Evolutionary conservation across 139 green algal genomes (phyloP).

Genomic region (Tetraselmis striata): DNA sequence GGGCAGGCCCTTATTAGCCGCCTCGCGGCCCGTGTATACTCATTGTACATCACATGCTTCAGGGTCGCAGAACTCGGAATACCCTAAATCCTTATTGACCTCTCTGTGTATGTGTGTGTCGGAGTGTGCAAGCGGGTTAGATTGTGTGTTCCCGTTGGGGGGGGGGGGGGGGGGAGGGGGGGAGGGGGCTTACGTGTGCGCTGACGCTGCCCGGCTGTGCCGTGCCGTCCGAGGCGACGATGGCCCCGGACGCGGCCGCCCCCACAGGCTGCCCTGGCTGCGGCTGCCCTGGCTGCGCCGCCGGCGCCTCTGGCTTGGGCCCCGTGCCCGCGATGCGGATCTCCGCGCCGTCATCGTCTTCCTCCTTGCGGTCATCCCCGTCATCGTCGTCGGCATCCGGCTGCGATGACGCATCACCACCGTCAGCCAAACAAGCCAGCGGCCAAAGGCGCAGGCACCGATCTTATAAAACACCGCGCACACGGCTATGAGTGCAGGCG

Average conservation of each 20-base stretch:
- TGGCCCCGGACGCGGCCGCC: neutral
- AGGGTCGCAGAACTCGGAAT: too few relatives aligned
- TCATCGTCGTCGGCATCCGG: neutral
- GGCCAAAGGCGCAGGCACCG: too few relatives aligned
- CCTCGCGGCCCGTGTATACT: too few relatives aligned
- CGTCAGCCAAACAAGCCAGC: neutral
- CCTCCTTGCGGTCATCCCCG: neutral
- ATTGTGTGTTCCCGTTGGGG: too few relatives aligned
- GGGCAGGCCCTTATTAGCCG: too few relatives aligned
- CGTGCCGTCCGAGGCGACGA: neutral
- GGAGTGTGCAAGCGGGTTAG: too few relatives aligned
- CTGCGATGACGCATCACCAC: neutral
- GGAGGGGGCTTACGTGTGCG: neutral
- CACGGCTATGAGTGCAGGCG: too few relatives aligned
- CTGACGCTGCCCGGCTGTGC: neutral
- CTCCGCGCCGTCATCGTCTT: constrained; percentile 8
- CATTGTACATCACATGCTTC: too few relatives aligned
- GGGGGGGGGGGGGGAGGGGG: too few relatives aligned
- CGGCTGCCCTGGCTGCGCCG: neutral
- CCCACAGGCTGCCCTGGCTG: neutral
- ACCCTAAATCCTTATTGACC: too few relatives aligned
- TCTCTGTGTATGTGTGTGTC: too few relatives aligned
- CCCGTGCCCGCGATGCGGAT: neutral
- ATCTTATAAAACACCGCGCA: too few relatives aligned
- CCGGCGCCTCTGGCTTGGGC: neutral